These are phyloP conservation scores for Gracilaria caudata DNA, from an alignment of 23 red algal species.

Conservation along the genomic window DNA sequence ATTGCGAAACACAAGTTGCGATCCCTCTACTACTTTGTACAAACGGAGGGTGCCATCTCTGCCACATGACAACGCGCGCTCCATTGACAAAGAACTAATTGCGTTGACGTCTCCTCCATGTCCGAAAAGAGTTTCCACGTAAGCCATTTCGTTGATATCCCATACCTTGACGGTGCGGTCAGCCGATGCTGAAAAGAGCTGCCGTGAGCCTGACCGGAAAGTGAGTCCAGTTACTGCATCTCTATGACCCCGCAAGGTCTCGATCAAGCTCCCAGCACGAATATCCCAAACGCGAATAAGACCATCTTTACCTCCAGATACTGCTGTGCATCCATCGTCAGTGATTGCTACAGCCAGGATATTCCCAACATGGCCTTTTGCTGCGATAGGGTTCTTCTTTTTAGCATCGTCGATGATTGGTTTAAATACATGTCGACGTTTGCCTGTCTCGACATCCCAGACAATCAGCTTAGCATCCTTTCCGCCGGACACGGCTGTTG, in stretches of 20 bases:
- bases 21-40: constrained; percentile 90
- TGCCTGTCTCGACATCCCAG: constrained; percentile 79
- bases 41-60: constrained; percentile 85
- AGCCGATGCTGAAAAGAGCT: constrained; percentile 62
- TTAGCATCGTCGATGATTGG: constrained; percentile 3
- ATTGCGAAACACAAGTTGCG: constrained; percentile 87
- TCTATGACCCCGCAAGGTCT: constrained; percentile 73
- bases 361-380: constrained; percentile 62
- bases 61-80: constrained; percentile 77
- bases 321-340: constrained; percentile 44
- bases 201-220: constrained; percentile 49
- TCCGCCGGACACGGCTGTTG: constrained; percentile 63
- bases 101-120: constrained; percentile 76
- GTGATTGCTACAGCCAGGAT: constrained; percentile 68
- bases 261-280: constrained; percentile 25
- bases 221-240: constrained; percentile 62
- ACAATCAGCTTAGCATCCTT: constrained; percentile 67
- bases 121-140: constrained; percentile 90
- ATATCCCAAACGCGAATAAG: constrained; percentile 78
- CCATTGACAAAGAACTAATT: constrained; percentile 52
- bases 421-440: constrained; percentile 30
- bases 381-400: constrained; percentile 25
- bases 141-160: constrained; percentile 75
- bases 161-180: constrained; percentile 89
- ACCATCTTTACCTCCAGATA: constrained; percentile 66